A percentile compares a stretch with the other conserved stretches of the same genome.
Evolutionary conservation across 2,329 filamentous ascomycete species (phyloP).

Genomic region (Pyrenophora seminiperda): DNA sequence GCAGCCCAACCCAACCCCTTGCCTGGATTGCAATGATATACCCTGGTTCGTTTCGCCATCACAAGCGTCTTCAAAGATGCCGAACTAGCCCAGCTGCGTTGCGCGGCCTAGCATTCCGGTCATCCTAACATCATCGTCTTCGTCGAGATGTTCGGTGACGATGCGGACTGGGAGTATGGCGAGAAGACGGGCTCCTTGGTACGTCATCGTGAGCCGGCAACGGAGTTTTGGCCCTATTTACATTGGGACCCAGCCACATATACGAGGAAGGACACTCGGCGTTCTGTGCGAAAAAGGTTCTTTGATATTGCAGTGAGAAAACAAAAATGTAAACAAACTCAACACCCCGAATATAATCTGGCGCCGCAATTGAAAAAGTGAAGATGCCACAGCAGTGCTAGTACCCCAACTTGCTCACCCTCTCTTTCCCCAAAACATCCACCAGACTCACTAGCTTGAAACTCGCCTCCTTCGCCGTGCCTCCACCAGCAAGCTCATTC

Average conservation of each 20-base stretch:
- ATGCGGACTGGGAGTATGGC: constrained; percentile 1
- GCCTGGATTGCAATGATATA: too few species aligned
- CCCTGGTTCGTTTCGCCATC: too few species aligned
- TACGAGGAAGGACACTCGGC: too few species aligned
- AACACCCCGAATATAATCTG: too few species aligned
- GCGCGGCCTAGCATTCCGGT: not conserved
- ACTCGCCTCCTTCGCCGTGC: constrained; percentile 55
- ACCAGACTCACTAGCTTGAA: constrained; percentile 55
- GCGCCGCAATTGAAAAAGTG: too few species aligned
- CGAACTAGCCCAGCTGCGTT: not conserved
- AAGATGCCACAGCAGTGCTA: not conserved
- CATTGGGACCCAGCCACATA: constrained; percentile 9
- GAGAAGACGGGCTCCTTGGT: not conserved
- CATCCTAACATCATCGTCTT: not conserved
- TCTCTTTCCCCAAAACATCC: constrained; percentile 35
- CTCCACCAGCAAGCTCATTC: constrained; percentile 56
- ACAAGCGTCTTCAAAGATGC: too few species aligned
- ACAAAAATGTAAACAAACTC: not conserved
- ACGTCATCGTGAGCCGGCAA: constrained; percentile 3
- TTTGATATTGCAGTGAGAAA: not conserved
- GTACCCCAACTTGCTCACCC: constrained; percentile 28
- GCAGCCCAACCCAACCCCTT: too few species aligned
- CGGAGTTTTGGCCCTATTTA: constrained; percentile 7
- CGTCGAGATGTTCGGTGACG: constrained; percentile 6
- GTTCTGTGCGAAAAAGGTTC: too few species aligned